phyloP scores from a whole-genome alignment of 2,329 filamentous ascomycete species.

The Pyricularia pennisetigena region DNA sequence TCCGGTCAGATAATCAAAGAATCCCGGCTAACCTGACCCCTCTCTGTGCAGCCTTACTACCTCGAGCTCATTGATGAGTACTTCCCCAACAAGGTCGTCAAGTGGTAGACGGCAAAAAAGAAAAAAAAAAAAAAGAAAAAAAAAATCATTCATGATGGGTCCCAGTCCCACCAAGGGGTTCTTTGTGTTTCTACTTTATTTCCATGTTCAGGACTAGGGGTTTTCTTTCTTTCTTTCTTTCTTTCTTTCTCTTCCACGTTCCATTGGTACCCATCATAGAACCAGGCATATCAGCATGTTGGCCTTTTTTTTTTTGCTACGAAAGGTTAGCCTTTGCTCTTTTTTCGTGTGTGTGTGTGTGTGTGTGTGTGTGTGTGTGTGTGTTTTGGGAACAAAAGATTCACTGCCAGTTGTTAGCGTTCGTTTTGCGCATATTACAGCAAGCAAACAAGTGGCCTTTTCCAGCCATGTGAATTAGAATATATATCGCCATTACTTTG shows the following conservation, averaged over 20 bases:
- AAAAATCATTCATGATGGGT: neutral
- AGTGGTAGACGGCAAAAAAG: conserved; percentile 42
- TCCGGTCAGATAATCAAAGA: neutral
- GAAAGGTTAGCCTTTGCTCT: neutral
- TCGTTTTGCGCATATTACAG: neutral
- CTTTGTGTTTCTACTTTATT: neutral
- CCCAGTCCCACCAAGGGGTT: neutral
- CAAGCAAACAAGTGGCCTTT: neutral
- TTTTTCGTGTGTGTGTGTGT: neutral
- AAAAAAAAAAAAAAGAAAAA: neutral
- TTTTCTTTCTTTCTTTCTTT: neutral
- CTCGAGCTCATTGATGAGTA: conserved; percentile 65
- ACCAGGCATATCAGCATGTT: neutral
- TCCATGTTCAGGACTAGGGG: neutral
- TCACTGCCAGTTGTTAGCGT: neutral
- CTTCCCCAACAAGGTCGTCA: conserved; percentile 58
- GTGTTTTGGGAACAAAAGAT: neutral
- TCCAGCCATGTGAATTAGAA: neutral
- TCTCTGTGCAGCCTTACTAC: conserved; percentile 53
- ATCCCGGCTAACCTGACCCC: conserved; percentile 8
- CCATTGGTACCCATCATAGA: neutral
- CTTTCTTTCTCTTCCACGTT: neutral
- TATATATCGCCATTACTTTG: neutral
- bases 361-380: too few relatives aligned
- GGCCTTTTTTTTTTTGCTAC: neutral